Conservation (phyloP, 2,329 filamentous ascomycete species). For the Paecilomyces niveus region DNA sequence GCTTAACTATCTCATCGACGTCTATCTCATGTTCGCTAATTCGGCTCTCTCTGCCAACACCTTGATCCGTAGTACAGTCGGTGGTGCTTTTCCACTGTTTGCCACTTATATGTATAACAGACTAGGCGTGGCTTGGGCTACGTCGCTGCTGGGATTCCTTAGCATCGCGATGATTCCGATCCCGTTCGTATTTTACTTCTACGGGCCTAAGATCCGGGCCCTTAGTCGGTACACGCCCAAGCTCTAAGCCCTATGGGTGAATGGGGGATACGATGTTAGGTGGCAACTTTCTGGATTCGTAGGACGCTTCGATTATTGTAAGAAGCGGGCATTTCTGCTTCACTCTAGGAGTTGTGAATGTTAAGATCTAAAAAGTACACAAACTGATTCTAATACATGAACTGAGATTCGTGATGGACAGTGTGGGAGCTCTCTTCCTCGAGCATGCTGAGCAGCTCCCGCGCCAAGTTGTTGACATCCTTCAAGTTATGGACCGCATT, state of each 20-base stretch:
- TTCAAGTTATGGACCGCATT: too few species aligned
- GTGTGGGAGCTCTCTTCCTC: too few species aligned
- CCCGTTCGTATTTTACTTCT: slow-evolving; percentile 43
- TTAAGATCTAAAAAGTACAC: too few species aligned
- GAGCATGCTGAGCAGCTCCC: too few species aligned
- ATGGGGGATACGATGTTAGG: too few species aligned
- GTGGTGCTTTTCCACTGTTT: slow-evolving; percentile 28
- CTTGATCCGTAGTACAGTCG: slow-evolving; percentile 26
- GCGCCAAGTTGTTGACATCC: too few species aligned
- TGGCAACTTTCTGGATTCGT: too few species aligned
- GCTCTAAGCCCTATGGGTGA: neutral
- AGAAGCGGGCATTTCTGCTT: too few species aligned
- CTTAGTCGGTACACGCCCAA: slow-evolving; percentile 32
- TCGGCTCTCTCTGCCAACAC: slow-evolving; percentile 33
- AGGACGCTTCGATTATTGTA: too few species aligned
- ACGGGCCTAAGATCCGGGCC: slow-evolving; percentile 37
- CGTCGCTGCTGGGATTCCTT: slow-evolving; percentile 31
- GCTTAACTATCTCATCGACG: slow-evolving; percentile 38
- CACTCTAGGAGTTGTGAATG: too few species aligned
- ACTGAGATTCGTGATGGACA: too few species aligned
- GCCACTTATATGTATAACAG: slow-evolving; percentile 31
- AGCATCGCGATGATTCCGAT: slow-evolving; percentile 37
- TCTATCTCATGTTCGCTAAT: slow-evolving; percentile 33
- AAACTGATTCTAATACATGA: too few species aligned
- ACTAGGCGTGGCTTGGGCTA: slow-evolving; percentile 34